A percentile compares a stretch with the other conserved stretches of the same genome.
phyloP scores from a whole-genome alignment of 2,329 filamentous ascomycete species.

The Bipolaris bicolor region DNA sequence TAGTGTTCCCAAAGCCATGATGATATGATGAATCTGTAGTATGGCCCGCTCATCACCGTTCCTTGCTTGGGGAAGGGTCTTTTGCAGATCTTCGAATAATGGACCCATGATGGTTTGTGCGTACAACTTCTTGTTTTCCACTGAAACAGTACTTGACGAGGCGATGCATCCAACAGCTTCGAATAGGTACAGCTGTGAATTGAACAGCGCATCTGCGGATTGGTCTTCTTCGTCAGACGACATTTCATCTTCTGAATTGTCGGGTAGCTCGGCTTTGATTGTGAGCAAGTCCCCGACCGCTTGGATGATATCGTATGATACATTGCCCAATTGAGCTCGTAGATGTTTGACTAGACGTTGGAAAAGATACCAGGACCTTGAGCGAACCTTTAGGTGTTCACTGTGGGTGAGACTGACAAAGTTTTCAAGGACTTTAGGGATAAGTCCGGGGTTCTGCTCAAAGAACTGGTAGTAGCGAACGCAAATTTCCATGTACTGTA shows the following conservation, averaged over 20 bases:
- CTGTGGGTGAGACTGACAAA: slow-evolving; percentile 93
- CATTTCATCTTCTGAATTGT: slow-evolving; percentile 83
- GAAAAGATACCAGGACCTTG: slow-evolving; percentile 96
- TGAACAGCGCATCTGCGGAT: slow-evolving; percentile 88
- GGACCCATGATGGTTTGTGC: slow-evolving; percentile 87
- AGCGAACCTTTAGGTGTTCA: slow-evolving; percentile 82
- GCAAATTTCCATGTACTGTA: slow-evolving; percentile 99
- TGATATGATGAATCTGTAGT: slow-evolving; percentile 92
- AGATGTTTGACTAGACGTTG: slow-evolving; percentile 90
- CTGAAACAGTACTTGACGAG: slow-evolving; percentile 76
- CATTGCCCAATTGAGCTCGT: slow-evolving; percentile 80
- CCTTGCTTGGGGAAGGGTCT: slow-evolving; percentile 76
- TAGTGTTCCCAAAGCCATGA: slow-evolving; percentile 92
- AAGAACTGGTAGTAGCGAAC: slow-evolving; percentile 94
- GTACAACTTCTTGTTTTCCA: slow-evolving; percentile 86
- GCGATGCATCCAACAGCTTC: slow-evolving; percentile 94
- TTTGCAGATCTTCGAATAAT: slow-evolving; percentile 87
- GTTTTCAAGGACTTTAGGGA: slow-evolving; percentile 85
- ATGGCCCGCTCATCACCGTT: slow-evolving; percentile 80
- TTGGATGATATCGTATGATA: slow-evolving; percentile 89
- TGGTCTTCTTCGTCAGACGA: slow-evolving; percentile 92
- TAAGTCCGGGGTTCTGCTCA: slow-evolving; percentile 79
- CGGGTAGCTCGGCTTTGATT: slow-evolving; percentile 87
- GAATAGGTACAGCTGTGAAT: slow-evolving; percentile 88
- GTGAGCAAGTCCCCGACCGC: slow-evolving; percentile 86